phyloP scores from a whole-genome alignment of 1,284 basidiomycete genomes.

The Singerocomus inundabilis region DNA sequence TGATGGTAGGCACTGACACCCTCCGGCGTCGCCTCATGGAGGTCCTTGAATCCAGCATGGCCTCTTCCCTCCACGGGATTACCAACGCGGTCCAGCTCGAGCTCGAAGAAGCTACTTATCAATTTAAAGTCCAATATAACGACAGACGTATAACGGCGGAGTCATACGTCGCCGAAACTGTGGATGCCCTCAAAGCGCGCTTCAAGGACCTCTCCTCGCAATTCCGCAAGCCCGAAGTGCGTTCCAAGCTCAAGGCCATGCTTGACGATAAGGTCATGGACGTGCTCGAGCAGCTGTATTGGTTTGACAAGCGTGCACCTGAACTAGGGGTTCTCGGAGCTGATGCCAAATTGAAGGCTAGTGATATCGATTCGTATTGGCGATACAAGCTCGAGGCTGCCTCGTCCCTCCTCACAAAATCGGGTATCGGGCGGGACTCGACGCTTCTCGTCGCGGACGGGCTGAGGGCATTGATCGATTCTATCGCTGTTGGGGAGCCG shows the following conservation, averaged over 20 bases:
- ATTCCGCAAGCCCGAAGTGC: constrained; percentile 89
- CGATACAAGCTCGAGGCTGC: constrained; percentile 94
- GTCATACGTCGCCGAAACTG: constrained; percentile 96
- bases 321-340: constrained; percentile 77
- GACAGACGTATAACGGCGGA: constrained; percentile 94
- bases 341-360: constrained; percentile 69
- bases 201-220: constrained; percentile 86
- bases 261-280: constrained; percentile 97
- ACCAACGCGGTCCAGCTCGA: constrained; percentile 97
- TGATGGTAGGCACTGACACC: constrained; percentile 90
- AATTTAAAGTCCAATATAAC: constrained; percentile 99
- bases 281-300: constrained; percentile 95
- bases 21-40: constrained; percentile 91
- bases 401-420: constrained; percentile 90
- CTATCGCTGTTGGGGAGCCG: constrained; percentile 84
- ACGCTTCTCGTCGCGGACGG: constrained; percentile 96
- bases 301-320: constrained; percentile 82
- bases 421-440: constrained; percentile 92
- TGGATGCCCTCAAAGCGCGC: constrained; percentile 88
- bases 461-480: constrained; percentile 84
- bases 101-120: constrained; percentile 94
- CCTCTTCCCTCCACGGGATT: constrained; percentile 90
- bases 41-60: constrained; percentile 97
- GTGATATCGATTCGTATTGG: constrained; percentile 92
- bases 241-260: constrained; percentile 86